Evolutionary conservation across 345 rosid species (phyloP).

Genomic region (Moringa oleifera): DNA sequence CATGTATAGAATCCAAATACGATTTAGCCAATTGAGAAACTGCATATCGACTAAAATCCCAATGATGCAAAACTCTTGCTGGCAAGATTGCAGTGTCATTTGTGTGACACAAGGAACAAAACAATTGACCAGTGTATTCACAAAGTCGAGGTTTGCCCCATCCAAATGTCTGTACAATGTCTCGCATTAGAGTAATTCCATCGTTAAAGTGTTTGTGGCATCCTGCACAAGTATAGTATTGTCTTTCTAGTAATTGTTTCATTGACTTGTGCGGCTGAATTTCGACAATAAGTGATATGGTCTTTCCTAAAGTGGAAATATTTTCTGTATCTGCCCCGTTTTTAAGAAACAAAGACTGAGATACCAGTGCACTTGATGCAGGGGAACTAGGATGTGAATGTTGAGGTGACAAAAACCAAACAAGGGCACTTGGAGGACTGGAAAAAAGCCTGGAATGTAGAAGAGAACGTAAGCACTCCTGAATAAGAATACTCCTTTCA

Average conservation of each 20-base stretch:
- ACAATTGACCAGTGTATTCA: constrained; percentile 84
- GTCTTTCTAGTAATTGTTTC: constrained; percentile 77
- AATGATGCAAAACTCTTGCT: constrained; percentile 81
- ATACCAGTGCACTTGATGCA: constrained; percentile 26
- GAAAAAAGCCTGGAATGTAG: constrained; percentile 52
- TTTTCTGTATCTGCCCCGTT: constrained; percentile 31
- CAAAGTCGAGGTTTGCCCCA: constrained; percentile 95
- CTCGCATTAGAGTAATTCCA: constrained; percentile 60
- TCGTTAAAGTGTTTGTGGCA: constrained; percentile 85
- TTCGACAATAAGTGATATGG: constrained; percentile 78
- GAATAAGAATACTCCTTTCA: constrained; percentile 80
- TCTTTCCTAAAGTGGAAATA: constrained; percentile 63
- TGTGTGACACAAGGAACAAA: constrained; percentile 86
- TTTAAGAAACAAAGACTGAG: constrained; percentile 22
- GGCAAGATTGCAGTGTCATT: constrained; percentile 85
- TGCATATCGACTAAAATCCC: constrained; percentile 82
- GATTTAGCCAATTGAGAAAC: constrained; percentile 91
- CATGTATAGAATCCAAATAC: constrained; percentile 83
- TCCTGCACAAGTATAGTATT: constrained; percentile 87
- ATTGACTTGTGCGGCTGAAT: constrained; percentile 54
- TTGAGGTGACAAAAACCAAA: constrained; percentile 73
- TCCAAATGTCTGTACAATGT: constrained; percentile 71
- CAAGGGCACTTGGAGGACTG: constrained; percentile 56
- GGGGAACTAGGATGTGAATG: constrained; percentile 50
- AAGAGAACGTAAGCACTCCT: constrained; percentile 73